Percentiles rank a stretch among this genome's conserved stretches.
Conservation (phyloP, 768 basidiomycete genomes). For the Suillus subluteus region DNA sequence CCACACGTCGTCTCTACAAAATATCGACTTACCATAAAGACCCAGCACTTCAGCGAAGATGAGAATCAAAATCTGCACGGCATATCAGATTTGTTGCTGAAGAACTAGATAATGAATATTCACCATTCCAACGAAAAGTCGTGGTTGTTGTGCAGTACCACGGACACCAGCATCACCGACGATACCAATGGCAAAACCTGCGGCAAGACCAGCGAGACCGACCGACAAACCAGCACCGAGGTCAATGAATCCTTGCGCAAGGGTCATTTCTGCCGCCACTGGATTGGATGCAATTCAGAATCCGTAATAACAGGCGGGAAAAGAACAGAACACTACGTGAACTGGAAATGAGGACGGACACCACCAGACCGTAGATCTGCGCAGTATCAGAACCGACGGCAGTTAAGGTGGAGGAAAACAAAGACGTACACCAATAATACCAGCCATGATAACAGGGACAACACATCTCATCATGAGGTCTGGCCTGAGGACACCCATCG, state of each 20-base stretch:
- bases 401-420: not conserved
- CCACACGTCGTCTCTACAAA: not conserved
- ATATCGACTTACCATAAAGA: conserved; percentile 66
- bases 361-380: conserved; percentile 97
- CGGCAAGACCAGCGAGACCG: conserved; percentile 93
- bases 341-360: conserved; percentile 93
- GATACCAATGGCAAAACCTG: conserved; percentile 97
- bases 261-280: conserved; percentile 82
- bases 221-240: conserved; percentile 93
- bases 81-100: conserved; percentile 10
- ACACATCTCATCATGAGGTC: conserved; percentile 99
- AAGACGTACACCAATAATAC: conserved; percentile 93
- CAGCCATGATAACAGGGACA: conserved; percentile 98
- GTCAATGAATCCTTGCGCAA: conserved; percentile 92
- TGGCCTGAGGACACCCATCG: conserved; percentile 96
- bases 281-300: conserved; percentile 3
- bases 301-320: not conserved
- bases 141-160: conserved; percentile 95
- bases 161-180: conserved; percentile 99
- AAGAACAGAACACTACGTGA: conserved; percentile 62
- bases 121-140: conserved; percentile 94
- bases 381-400: conserved; percentile 9
- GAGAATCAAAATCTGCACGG: conserved; percentile 85
- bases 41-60: conserved; percentile 96
- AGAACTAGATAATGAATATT: conserved; percentile 22